These are phyloP conservation scores for Colletotrichum simmondsii DNA, from an alignment of 2,329 filamentous ascomycete species.

Conservation along the genomic window DNA sequence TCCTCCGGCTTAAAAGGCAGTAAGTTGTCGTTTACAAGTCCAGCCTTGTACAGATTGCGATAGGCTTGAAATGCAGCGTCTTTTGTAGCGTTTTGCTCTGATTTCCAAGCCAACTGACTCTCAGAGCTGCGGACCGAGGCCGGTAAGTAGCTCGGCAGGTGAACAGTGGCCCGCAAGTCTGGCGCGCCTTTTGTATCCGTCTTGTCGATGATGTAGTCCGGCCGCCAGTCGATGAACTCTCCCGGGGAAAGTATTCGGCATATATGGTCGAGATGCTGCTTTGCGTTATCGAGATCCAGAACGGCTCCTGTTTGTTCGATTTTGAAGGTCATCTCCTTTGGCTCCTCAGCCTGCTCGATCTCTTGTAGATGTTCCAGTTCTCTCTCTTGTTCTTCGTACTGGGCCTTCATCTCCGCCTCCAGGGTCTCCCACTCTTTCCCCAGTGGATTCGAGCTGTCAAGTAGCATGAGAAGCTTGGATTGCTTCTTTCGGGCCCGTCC, in stretches of 20 bases:
- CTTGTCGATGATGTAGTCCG: conserved; percentile 73
- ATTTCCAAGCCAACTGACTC: conserved; percentile 70
- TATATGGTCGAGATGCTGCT: conserved; percentile 84
- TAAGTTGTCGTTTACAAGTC: conserved; percentile 81
- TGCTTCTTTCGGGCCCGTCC: conserved; percentile 62
- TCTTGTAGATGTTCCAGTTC: conserved; percentile 55
- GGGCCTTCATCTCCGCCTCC: conserved; percentile 78
- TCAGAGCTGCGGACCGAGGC: conserved; percentile 64
- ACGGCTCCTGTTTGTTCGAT: conserved; percentile 65
- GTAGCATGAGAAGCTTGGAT: conserved; percentile 62
- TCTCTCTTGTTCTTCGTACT: conserved; percentile 74
- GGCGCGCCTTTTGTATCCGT: conserved; percentile 41
- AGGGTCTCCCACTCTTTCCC: conserved; percentile 69
- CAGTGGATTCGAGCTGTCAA: conserved; percentile 42
- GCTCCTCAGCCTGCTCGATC: conserved; percentile 55
- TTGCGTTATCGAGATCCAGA: conserved; percentile 78
- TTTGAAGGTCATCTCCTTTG: conserved; percentile 44
- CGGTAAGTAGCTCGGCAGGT: conserved; percentile 78
- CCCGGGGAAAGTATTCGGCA: conserved; percentile 70
- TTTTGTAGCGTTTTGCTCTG: conserved; percentile 77
- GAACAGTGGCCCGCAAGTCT: conserved; percentile 68
- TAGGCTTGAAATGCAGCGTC: conserved; percentile 90
- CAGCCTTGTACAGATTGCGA: conserved; percentile 72
- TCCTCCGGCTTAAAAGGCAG: conserved; percentile 68
- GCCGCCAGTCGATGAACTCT: conserved; percentile 72